Percentiles rank a stretch among this genome's conserved stretches.
Conservation (phyloP, 2,329 filamentous ascomycete genomes). For the Xylaria sp. region DNA sequence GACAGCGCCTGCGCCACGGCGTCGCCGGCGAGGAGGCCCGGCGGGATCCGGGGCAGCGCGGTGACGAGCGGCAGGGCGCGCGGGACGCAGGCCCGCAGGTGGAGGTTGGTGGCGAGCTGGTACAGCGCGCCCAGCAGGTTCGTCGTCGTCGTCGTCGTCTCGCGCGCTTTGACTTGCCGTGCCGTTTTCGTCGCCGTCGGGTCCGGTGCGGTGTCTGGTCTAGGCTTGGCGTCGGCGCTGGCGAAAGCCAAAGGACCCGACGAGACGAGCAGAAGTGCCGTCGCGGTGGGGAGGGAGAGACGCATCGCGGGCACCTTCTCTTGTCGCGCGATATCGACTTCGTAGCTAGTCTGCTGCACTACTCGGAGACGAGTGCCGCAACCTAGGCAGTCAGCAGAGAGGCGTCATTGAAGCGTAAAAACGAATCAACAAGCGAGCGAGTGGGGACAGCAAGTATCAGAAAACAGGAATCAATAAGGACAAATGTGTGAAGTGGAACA, state of each 20-base stretch:
- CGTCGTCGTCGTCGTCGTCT: constrained; percentile 20
- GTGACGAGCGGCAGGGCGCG: constrained; percentile 32
- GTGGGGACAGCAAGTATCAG: neutral
- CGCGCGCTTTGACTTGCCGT: constrained; percentile 11
- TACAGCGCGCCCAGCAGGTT: constrained; percentile 27
- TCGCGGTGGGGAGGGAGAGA: constrained; percentile 6
- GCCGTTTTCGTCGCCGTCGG: constrained; percentile 14
- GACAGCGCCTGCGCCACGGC: constrained; percentile 33
- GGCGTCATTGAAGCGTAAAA: neutral
- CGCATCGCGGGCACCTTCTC: constrained; percentile 13
- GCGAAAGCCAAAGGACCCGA: neutral
- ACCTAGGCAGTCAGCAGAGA: neutral
- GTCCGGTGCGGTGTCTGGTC: constrained; percentile 19
- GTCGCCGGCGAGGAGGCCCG: constrained; percentile 29
- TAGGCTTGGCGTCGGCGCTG: constrained; percentile 12
- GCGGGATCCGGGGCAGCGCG: constrained; percentile 32
- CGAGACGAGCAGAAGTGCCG: constrained; percentile 20
- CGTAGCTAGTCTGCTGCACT: neutral
- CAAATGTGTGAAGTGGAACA: too few species aligned
- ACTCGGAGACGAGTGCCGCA: neutral
- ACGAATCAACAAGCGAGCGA: neutral
- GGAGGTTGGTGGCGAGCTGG: constrained; percentile 28
- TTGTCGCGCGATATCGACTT: neutral
- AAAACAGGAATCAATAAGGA: neutral
- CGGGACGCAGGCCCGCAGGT: constrained; percentile 32